phyloP scores from a whole-genome alignment of 2,329 filamentous ascomycete genomes.

The Penicillium thymicola region DNA sequence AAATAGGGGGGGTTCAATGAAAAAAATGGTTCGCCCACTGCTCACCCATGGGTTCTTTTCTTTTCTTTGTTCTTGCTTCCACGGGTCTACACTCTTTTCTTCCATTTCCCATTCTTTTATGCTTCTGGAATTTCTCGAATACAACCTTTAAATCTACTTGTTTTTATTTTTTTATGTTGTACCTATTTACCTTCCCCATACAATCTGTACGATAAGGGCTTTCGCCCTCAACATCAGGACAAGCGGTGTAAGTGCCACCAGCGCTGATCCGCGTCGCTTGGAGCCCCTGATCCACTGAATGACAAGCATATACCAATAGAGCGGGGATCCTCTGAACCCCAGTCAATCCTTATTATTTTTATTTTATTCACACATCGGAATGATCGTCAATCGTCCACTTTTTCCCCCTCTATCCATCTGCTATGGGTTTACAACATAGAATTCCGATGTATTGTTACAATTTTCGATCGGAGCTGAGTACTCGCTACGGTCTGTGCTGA shows the following conservation, averaged over 20 bases:
- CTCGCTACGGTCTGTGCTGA: conserved; percentile 6
- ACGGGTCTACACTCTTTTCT: background rate
- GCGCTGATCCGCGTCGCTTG: conserved; percentile 22
- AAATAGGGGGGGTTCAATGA: background rate
- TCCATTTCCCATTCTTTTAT: background rate
- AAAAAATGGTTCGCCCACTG: conserved; percentile 10
- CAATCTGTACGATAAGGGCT: background rate
- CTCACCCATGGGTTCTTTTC: conserved; percentile 12
- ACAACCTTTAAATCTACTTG: background rate
- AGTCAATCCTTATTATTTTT: conserved; percentile 12
- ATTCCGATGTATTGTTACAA: background rate
- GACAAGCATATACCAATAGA: conserved; percentile 26
- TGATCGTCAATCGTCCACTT: conserved; percentile 16
- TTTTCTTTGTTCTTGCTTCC: conserved; percentile 4
- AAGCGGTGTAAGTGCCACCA: conserved; percentile 26
- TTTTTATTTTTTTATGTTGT: no score
- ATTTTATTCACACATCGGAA: conserved; percentile 1
- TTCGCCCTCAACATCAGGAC: conserved; percentile 11
- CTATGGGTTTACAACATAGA: conserved; percentile 1
- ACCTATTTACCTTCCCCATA: background rate
- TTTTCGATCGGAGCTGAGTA: conserved; percentile 8
- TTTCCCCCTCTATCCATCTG: conserved; percentile 6
- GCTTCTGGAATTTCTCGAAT: background rate
- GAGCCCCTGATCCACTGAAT: conserved; percentile 27
- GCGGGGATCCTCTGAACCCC: conserved; percentile 18